These are phyloP conservation scores for Teunomyces pallodes DNA, from an alignment of 805 yeast species.

Conservation along the genomic window DNA sequence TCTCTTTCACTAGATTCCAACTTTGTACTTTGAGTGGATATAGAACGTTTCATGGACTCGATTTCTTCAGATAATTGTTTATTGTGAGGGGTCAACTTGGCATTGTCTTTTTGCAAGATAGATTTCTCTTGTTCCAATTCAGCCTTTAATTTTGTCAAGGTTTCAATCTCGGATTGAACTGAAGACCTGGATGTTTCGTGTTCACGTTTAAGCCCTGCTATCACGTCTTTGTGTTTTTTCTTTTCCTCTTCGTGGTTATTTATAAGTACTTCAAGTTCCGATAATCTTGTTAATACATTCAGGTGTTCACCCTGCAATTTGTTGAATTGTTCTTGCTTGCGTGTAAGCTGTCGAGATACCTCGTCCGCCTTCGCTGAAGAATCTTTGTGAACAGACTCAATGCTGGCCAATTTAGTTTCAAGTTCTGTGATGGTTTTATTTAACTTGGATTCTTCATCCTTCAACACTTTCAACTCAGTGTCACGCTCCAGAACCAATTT, in stretches of 20 bases:
- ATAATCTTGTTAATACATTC: constrained; percentile 1
- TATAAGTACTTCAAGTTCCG: constrained; percentile 7
- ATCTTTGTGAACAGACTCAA: constrained; percentile 28
- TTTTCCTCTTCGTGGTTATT: constrained; percentile 9
- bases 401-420: constrained; percentile 26
- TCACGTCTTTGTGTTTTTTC: constrained; percentile 6
- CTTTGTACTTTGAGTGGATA: constrained; percentile 9
- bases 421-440: constrained; percentile 27
- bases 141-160: constrained; percentile 8
- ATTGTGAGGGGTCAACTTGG: constrained; percentile 8
- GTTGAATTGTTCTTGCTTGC: constrained; percentile 8
- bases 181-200: constrained; percentile 5
- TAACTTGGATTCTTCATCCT: constrained; percentile 34
- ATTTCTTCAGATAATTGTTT: constrained; percentile 12
- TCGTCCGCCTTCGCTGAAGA: constrained; percentile 25
- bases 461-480: constrained; percentile 40
- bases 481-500: constrained; percentile 46
- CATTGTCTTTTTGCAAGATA: constrained; percentile 10
- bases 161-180: constrained; percentile 6
- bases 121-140: constrained; percentile 1
- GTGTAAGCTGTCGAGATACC: constrained; percentile 8
- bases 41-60: constrained; percentile 10
- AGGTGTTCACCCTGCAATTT: constrained; percentile 9
- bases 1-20: constrained; percentile 12
- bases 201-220: constrained; percentile 9